phyloP scores from a whole-genome alignment of 257 asterid species.

The Haberlea rhodopensis region DNA sequence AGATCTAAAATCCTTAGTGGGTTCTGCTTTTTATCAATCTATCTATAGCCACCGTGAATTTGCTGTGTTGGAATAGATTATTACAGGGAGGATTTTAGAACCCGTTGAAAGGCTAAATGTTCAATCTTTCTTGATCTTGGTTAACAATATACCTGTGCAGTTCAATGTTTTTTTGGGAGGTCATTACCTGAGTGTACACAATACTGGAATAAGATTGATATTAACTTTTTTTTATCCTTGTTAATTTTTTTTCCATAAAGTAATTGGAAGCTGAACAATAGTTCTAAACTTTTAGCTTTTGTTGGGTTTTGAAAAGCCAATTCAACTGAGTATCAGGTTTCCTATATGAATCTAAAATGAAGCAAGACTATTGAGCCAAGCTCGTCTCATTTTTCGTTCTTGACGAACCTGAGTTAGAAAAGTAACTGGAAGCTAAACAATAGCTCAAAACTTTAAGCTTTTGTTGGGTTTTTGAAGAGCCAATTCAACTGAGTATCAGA shows the following conservation, averaged over 20 bases:
- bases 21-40: slow-evolving; percentile 1
- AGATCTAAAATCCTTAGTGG: slow-evolving; percentile 4
- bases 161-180: neutral
- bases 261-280: slow-evolving; percentile 8
- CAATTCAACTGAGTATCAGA: neutral
- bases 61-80: neutral
- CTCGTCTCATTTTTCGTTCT: neutral
- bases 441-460: slow-evolving; percentile 20
- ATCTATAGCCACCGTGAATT: neutral
- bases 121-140: neutral
- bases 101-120: neutral
- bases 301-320: neutral
- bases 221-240: slow-evolving; percentile 21
- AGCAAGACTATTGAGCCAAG: neutral
- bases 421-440: slow-evolving; percentile 6
- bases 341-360: neutral
- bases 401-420: no score
- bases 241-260: neutral
- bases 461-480: slow-evolving; percentile 3
- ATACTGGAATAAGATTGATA: slow-evolving; percentile 9
- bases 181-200: no score
- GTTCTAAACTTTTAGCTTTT: slow-evolving; percentile 22
- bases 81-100: neutral
- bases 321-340: neutral
- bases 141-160: neutral